Conservation (phyloP, 202 grass and related monocot species). For the Elaeis oleifera region DNA sequence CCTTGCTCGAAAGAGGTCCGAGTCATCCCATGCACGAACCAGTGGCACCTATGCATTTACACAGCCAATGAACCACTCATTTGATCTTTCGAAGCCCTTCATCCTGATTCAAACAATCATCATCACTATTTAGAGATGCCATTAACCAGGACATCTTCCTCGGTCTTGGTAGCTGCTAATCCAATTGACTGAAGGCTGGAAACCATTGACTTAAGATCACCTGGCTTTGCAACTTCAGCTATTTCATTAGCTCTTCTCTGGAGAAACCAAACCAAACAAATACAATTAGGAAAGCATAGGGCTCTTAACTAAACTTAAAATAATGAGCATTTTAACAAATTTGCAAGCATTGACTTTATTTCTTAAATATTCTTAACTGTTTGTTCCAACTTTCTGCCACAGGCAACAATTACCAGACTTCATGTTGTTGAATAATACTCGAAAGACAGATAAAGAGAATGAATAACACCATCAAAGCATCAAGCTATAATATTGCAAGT, state of each 20-base stretch:
- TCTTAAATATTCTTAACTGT: too few species aligned
- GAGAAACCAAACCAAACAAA: conserved; percentile 7
- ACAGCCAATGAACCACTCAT: too few species aligned
- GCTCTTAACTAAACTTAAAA: too few species aligned
- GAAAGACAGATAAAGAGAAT: too few species aligned
- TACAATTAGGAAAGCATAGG: not conserved
- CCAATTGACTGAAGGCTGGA: not conserved
- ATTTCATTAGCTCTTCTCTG: conserved; percentile 1
- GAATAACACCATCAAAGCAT: too few species aligned
- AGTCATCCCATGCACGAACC: not conserved
- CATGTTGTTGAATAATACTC: too few species aligned
- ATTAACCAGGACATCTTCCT: not conserved
- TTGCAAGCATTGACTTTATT: too few species aligned
- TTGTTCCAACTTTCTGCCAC: too few species aligned
- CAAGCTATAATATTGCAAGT: too few species aligned
- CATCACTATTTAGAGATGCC: not conserved
- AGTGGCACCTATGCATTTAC: too few species aligned
- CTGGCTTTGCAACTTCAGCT: not conserved
- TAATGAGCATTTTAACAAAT: too few species aligned
- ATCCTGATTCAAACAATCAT: not conserved
- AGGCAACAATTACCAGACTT: too few species aligned
- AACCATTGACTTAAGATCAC: not conserved
- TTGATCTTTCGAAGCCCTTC: not conserved
- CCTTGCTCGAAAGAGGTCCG: not conserved
- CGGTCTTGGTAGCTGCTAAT: not conserved